Base-by-base conservation (phyloP, 257 asterid species). In the Lavandula angustifolia region DNA sequence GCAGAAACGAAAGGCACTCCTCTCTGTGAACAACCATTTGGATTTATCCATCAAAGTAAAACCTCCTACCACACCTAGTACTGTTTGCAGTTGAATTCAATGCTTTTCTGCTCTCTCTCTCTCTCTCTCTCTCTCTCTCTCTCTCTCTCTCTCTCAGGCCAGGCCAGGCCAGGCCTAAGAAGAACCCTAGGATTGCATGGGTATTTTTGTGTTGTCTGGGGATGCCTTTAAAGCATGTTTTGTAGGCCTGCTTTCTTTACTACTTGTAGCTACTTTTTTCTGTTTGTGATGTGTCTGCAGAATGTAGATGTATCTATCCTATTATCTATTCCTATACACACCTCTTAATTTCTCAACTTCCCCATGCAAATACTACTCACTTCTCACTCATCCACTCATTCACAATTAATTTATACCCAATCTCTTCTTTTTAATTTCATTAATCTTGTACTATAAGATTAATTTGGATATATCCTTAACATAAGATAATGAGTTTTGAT, bases 141-240 rank as follows among this genome's bases (percentile, higher is more conserved):
- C 4, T 9, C 9, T n/a, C 9, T 29, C 22, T 3, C 14, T 4
- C n/a, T n/a, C n/a, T n/a, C n/a, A n/a, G n/a, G n/a, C n/a, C n/a
- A n/a, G n/a, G n/a, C n/a, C n/a, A n/a, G n/a, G n/a, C n/a, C 66
- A 31, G 68, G 68, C 51, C 78, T 64, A 62, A 40, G 59, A 62
- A 47, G 67, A 56, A 72, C 69, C 77, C 73, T 74, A 73, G 75
- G 80, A 73, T 71, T 82, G 56, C 64, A 40, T 76, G 77, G 77
- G 61, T 62, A 64, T 79, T 70, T 76, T 71, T 60, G 73, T 71
- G 75, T 64, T 66, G 73, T 66, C 35, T 77, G 72, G 81, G 78
- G 75, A 69, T 73, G 79, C 73, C 70, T 54, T 72, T 4, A 57
- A 66, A 47, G 74, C 66, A 73, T 69, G 73, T 49, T 50, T 33